These are phyloP conservation scores for Mycena amicta DNA, from an alignment of 768 basidiomycete genomes.

Conservation along the genomic window DNA sequence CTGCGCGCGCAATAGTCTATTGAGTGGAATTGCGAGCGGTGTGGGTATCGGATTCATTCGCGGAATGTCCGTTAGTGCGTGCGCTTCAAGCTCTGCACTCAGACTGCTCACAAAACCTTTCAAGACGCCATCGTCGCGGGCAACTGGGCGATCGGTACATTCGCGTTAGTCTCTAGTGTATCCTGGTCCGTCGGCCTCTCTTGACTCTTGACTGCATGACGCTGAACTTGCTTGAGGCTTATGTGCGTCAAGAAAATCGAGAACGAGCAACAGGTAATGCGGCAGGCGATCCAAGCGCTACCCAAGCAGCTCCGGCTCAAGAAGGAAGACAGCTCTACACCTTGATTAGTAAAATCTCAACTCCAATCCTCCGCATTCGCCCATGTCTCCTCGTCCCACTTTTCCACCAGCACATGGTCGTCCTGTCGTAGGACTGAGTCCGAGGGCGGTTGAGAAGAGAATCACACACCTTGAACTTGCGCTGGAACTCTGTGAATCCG, in stretches of 20 bases:
- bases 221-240: conserved; percentile 5
- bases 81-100: not conserved
- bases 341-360: conserved; percentile 19
- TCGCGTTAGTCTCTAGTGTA: conserved; percentile 63
- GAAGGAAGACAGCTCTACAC: conserved; percentile 9
- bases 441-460: not conserved
- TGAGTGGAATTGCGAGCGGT: conserved; percentile 81
- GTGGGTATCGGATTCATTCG: conserved; percentile 76
- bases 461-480: conserved; percentile 58
- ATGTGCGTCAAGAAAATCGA: conserved; percentile 1
- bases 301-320: conserved; percentile 20
- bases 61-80: conserved; percentile 64
- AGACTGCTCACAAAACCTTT: not conserved
- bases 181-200: conserved; percentile 59
- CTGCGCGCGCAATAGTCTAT: conserved; percentile 73
- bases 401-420: conserved; percentile 72
- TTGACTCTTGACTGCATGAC: not conserved
- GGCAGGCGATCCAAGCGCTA: conserved; percentile 13
- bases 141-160: conserved; percentile 81
- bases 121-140: conserved; percentile 67
- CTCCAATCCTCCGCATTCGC: conserved; percentile 40
- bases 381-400: conserved; percentile 74
- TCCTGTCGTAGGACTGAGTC: conserved; percentile 39
- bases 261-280: conserved; percentile 15
- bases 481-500: conserved; percentile 75